A percentile compares a stretch with the other conserved stretches of the same genome.
Evolutionary conservation across 2,329 filamentous ascomycete species (phyloP).

Genomic region (Colletotrichum gigasporum): DNA sequence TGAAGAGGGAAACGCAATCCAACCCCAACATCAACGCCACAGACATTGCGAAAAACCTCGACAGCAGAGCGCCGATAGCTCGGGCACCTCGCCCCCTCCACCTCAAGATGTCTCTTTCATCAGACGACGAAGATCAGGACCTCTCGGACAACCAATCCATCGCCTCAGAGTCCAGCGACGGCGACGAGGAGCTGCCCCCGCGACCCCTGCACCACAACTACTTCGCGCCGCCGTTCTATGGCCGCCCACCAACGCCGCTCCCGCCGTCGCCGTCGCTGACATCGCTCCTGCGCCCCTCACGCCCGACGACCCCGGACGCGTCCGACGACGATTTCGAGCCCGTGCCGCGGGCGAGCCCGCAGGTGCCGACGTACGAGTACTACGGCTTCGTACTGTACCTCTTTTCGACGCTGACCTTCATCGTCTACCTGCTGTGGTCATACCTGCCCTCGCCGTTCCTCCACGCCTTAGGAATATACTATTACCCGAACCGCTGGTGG

Average conservation of each 20-base stretch:
- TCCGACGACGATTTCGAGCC: slow-evolving; percentile 86
- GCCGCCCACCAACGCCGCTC: slow-evolving; percentile 91
- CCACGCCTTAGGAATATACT: slow-evolving; percentile 91
- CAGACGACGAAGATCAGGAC: slow-evolving; percentile 33
- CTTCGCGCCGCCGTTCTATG: slow-evolving; percentile 91
- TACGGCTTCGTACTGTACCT: slow-evolving; percentile 98
- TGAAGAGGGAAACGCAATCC: slow-evolving; percentile 5
- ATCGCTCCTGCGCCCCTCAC: slow-evolving; percentile 86
- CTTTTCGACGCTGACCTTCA: slow-evolving; percentile 83
- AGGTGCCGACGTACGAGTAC: slow-evolving; percentile 99
- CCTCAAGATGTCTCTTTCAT: slow-evolving; percentile 32
- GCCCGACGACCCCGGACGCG: slow-evolving; percentile 92
- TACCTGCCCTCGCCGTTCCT: slow-evolving; percentile 93
- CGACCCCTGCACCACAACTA: slow-evolving; percentile 62
- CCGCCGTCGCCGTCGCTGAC: slow-evolving; percentile 93
- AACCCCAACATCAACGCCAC: not conserved
- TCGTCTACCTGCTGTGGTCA: slow-evolving; percentile 80
- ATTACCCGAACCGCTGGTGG: slow-evolving; percentile 99
- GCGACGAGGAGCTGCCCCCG: slow-evolving; percentile 46
- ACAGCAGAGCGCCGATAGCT: slow-evolving; percentile 3
- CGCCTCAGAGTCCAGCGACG: slow-evolving; percentile 23
- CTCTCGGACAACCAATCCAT: slow-evolving; percentile 24
- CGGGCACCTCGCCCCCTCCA: slow-evolving; percentile 5
- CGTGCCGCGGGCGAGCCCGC: slow-evolving; percentile 85
- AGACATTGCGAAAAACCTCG: not conserved